Conservation (phyloP, 345 rosid species). For the Corchorus olitorius region DNA sequence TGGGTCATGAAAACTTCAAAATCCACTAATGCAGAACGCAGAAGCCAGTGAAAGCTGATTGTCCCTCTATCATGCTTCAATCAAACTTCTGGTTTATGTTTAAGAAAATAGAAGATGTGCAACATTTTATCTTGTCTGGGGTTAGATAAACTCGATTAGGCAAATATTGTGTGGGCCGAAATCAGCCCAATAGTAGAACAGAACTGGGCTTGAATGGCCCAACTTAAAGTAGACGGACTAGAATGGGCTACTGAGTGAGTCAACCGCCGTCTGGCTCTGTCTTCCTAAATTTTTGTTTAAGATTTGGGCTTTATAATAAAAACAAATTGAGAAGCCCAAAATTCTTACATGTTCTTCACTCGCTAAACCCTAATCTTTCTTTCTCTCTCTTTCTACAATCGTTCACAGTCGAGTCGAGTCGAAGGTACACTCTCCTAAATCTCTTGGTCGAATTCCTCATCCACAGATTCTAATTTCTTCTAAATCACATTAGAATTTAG, state of each 20-base stretch:
- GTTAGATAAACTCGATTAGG: neutral
- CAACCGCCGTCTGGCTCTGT: neutral
- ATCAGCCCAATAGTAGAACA: neutral
- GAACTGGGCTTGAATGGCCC: too few relatives aligned
- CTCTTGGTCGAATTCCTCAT: neutral
- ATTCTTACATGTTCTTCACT: neutral
- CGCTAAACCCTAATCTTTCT: conserved; percentile 40
- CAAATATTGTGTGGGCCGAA: neutral
- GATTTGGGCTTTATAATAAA: neutral
- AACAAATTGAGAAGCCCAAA: neutral
- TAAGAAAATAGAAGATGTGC: neutral
- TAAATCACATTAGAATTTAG: neutral
- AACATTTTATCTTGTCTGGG: neutral
- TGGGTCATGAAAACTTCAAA: conserved; percentile 2
- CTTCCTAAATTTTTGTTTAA: neutral
- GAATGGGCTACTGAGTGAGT: neutral
- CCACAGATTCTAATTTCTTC: neutral
- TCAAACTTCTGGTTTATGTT: neutral
- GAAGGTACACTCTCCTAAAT: neutral
- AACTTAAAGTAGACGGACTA: neutral
- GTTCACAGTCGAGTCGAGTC: neutral
- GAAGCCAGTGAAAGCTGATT: neutral
- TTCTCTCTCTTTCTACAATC: neutral
- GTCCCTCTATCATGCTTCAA: neutral
- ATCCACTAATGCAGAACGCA: neutral